Base-by-base conservation (phyloP, 169 alveolate species). In the Plasmodium berghei region DNA sequence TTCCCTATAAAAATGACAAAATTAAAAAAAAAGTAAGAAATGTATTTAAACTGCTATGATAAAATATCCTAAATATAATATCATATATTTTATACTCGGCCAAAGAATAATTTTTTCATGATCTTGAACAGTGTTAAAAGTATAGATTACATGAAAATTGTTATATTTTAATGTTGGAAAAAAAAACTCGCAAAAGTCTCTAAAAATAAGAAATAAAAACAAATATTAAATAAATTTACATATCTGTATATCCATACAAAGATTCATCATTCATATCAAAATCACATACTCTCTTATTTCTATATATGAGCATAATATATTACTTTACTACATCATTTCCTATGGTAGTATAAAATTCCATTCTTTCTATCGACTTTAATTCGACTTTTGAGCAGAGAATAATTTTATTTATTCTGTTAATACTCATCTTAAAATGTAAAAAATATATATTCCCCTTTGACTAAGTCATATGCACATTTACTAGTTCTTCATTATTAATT, bases 181-280 rank as follows among this genome's bases (percentile, higher is more conserved):
- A 48, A 77, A 77, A 48, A 24, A 77, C 20, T 28, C 42, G 20
- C 89, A 67, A 56, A 77, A 77, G 56, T 77, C 77, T 40, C 89
- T 77, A 28, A 40, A 54, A 52, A 6, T 34, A 67, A 9, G 52
- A 54, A 20, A 54, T 9, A 49, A 4, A 55, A 20, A 52, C n/a
- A 63, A 28, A 63, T 63, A 26, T 22, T 22, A 63, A 2, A 24
- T 9, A 12, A 14, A 28, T 63, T 22, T 26, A 63, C 20, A n/a
- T 26, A 26, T 10, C 12, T 63, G 24, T 18, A 9, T 20, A 14
- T n/a, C 0, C 20, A 22, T 22, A 22, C 26, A 22, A 22, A 22
- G 26, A 22, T 0, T 22, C 26, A 22, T 22, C 1, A 22, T 22
- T 22, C 26, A 22, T 22, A 22, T 22, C 26, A 22, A 22, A 22